Evolutionary conservation across 768 basidiomycete species (phyloP).

Genomic region (Suillus weaverae): DNA sequence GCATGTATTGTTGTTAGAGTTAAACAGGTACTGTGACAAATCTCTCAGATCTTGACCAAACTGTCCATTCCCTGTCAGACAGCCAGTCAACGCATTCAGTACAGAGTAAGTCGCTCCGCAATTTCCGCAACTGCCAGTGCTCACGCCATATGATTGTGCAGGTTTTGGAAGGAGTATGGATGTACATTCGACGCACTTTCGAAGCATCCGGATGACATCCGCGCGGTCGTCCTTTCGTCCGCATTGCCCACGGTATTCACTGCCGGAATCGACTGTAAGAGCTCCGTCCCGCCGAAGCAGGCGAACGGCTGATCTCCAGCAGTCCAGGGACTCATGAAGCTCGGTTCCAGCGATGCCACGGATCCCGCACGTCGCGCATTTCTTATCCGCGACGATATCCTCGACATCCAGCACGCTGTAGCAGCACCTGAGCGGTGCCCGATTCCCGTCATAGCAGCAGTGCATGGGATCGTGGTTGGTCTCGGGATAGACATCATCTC

Average conservation of each 20-base stretch:
- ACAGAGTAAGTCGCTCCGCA: constrained; percentile 36
- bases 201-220: constrained; percentile 47
- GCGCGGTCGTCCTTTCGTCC: constrained; percentile 74
- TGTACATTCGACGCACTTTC: constrained; percentile 57
- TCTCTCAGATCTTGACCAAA: neutral
- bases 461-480: constrained; percentile 74
- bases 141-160: constrained; percentile 22
- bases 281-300: neutral
- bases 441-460: constrained; percentile 82
- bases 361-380: constrained; percentile 60
- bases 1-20: constrained; percentile 41
- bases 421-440: constrained; percentile 63
- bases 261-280: constrained; percentile 79
- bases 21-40: constrained; percentile 30
- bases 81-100: constrained; percentile 69
- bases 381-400: constrained; percentile 46
- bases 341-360: constrained; percentile 3
- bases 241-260: constrained; percentile 71
- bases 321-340: constrained; percentile 30
- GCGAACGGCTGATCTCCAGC: neutral
- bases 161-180: constrained; percentile 75
- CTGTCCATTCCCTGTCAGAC: constrained; percentile 32
- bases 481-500: constrained; percentile 70
- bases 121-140: neutral
- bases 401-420: constrained; percentile 70